Evolutionary conservation across 2,329 filamentous ascomycete species (phyloP).

Genomic region (Fusarium succisae): DNA sequence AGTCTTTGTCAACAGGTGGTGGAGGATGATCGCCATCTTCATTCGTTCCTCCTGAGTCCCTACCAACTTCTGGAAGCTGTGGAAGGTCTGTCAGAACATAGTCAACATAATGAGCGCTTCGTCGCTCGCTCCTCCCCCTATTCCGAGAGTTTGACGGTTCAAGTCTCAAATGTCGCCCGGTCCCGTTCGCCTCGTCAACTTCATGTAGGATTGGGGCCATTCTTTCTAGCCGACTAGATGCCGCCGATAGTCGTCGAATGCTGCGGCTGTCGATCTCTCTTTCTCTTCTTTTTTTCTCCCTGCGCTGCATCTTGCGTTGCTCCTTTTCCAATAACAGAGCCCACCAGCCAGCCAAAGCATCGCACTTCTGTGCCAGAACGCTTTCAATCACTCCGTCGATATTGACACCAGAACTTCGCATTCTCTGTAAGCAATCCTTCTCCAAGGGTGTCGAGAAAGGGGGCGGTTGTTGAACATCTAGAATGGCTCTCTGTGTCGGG

Average conservation of each 20-base stretch:
- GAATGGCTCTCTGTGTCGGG: constrained; percentile 85
- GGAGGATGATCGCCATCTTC: constrained; percentile 64
- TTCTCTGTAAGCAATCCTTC: constrained; percentile 89
- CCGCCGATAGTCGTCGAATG: constrained; percentile 83
- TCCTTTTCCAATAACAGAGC: constrained; percentile 94
- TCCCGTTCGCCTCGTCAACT: constrained; percentile 78
- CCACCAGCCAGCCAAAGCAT: constrained; percentile 96
- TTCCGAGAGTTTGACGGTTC: constrained; percentile 65
- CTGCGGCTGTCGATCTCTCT: constrained; percentile 83
- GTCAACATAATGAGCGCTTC: constrained; percentile 73
- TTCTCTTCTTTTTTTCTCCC: constrained; percentile 86
- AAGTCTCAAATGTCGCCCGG: constrained; percentile 55
- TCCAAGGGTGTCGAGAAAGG: constrained; percentile 89
- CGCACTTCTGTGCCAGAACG: constrained; percentile 88
- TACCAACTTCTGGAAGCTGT: constrained; percentile 72
- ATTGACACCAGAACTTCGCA: constrained; percentile 93
- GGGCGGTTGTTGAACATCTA: constrained; percentile 81
- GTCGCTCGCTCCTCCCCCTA: constrained; percentile 80
- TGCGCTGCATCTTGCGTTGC: constrained; percentile 81
- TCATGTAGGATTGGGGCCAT: constrained; percentile 80
- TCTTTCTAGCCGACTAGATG: constrained; percentile 85
- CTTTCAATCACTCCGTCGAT: constrained; percentile 96
- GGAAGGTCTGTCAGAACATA: constrained; percentile 78
- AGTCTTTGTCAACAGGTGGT: constrained; percentile 81
- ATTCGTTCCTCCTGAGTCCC: constrained; percentile 55